phyloP scores from a whole-genome alignment of 2,329 filamentous ascomycete species.

The Davidsoniella eucalypti region DNA sequence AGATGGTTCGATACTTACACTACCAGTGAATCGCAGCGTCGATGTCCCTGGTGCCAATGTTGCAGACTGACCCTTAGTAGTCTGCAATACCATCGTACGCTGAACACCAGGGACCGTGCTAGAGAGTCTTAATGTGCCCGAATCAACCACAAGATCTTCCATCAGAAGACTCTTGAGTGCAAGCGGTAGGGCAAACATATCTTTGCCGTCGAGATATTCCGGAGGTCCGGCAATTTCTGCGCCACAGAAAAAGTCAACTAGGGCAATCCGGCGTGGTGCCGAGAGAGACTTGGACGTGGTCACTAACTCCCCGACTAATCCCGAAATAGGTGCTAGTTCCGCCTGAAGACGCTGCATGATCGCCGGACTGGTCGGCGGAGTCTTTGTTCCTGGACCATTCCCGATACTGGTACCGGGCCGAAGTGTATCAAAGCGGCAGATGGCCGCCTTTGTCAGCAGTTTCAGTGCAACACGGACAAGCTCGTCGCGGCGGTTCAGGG shows the following conservation, averaged over 20 bases:
- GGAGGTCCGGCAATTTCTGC: constrained; percentile 53
- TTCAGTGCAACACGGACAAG: constrained; percentile 63
- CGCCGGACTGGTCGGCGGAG: neutral
- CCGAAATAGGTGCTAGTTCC: constrained; percentile 27
- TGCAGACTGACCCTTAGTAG: neutral
- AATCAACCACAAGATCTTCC: constrained; percentile 9
- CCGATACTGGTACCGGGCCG: constrained; percentile 9
- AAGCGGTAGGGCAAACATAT: constrained; percentile 16
- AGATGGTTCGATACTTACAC: constrained; percentile 17
- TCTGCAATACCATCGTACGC: constrained; percentile 18
- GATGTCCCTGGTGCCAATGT: constrained; percentile 36
- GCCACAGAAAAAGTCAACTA: constrained; percentile 58
- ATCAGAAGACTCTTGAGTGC: constrained; percentile 7
- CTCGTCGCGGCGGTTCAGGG: constrained; percentile 60
- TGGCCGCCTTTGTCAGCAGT: constrained; percentile 48
- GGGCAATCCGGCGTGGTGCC: constrained; percentile 47
- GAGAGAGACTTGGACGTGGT: constrained; percentile 27
- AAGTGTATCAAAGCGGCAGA: constrained; percentile 19
- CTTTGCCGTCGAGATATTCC: constrained; percentile 32
- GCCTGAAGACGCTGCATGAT: neutral
- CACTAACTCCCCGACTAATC: constrained; percentile 32
- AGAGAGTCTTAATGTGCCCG: constrained; percentile 6
- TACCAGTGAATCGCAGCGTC: constrained; percentile 22
- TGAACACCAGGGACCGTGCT: constrained; percentile 3
- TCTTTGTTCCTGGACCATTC: neutral